These are phyloP conservation scores for Anacardium occidentale DNA, from an alignment of 345 rosid species.

Conservation along the genomic window DNA sequence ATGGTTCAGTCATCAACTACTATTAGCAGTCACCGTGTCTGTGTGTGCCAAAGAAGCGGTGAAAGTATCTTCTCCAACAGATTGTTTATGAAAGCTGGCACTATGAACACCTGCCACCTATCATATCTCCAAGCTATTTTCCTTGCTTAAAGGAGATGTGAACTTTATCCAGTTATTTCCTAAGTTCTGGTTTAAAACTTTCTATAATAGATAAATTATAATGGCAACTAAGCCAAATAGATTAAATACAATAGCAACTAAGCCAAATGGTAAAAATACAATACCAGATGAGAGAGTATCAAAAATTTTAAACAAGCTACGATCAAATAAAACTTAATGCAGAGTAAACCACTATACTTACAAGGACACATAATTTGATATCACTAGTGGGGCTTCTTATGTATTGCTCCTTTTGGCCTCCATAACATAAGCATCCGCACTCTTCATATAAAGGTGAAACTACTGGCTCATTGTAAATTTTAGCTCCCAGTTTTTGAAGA, in stretches of 20 bases:
- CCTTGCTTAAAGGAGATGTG: neutral
- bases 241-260: neutral
- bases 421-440: neutral
- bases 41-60: constrained; percentile 29
- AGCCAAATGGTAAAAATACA: neutral
- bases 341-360: neutral
- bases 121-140: constrained; percentile 5
- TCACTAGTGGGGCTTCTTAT: neutral
- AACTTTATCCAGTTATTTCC: neutral
- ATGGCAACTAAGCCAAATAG: neutral
- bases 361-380: neutral
- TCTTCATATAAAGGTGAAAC: too few relatives aligned
- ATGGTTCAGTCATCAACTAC: constrained; percentile 30
- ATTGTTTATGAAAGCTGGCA: neutral
- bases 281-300: neutral
- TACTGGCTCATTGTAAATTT: too few relatives aligned
- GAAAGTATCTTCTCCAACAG: constrained; percentile 16
- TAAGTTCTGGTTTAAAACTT: neutral
- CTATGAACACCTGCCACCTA: constrained; percentile 14
- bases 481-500: too few relatives aligned
- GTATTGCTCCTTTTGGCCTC: neutral
- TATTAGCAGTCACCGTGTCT: constrained; percentile 21
- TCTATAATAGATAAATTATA: too few relatives aligned
- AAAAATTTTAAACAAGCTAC: neutral
- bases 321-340: neutral